These are phyloP conservation scores for Lolium multiflorum DNA, from an alignment of 176 grass and related monocot genomes.

Conservation along the genomic window DNA sequence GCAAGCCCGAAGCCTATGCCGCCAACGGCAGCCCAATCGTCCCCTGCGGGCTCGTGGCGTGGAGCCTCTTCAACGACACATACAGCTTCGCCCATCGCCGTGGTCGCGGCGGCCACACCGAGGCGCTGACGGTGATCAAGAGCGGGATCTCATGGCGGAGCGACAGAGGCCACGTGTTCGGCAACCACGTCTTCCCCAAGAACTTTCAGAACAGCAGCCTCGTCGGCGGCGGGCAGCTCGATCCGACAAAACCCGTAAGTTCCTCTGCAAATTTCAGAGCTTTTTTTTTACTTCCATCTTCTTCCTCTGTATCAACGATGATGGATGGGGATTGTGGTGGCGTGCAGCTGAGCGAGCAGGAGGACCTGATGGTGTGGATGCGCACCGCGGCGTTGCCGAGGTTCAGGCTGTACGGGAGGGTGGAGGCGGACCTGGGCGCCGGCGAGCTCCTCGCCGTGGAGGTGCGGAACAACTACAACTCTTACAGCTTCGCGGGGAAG, in stretches of 20 bases:
- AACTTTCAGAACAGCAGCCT: conserved; percentile 66
- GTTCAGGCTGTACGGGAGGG: conserved; percentile 72
- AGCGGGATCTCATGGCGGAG: conserved; percentile 68
- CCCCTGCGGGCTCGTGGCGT: too few species aligned
- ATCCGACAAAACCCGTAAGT: conserved; percentile 63
- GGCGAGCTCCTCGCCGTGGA: conserved; percentile 55
- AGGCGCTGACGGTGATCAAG: conserved; percentile 56
- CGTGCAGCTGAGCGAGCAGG: conserved; percentile 65
- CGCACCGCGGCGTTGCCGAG: conserved; percentile 67
- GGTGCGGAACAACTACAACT: conserved; percentile 69
- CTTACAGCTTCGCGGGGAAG: conserved; percentile 70
- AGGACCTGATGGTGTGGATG: conserved; percentile 85
- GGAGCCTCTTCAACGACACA: too few species aligned
- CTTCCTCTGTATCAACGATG: neutral
- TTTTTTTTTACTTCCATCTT: neutral
- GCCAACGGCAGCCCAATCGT: too few species aligned
- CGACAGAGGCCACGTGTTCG: conserved; percentile 63
- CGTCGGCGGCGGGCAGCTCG: conserved; percentile 60
- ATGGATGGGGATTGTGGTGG: neutral
- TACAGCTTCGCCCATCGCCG: too few species aligned
- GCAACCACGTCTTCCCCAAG: too few species aligned
- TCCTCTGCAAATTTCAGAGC: neutral
- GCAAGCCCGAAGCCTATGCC: too few species aligned
- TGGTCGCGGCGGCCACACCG: conserved; percentile 19
- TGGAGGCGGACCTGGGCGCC: conserved; percentile 58